Conservation (phyloP, 495 filamentous ascomycete genomes). For the Penicillium diatomitis region DNA sequence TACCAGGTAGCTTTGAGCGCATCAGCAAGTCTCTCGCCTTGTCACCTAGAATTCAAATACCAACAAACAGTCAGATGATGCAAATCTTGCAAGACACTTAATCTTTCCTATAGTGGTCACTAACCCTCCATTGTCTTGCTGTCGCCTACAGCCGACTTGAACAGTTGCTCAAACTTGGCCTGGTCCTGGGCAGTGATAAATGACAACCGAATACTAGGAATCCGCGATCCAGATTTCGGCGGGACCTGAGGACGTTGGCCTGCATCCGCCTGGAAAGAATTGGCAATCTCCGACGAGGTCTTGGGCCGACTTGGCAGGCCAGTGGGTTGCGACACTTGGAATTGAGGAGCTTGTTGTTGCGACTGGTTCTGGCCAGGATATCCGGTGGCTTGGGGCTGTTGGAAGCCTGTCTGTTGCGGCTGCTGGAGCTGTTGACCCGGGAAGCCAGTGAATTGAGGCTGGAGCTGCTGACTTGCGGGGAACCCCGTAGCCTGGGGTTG, state of each 20-base stretch:
- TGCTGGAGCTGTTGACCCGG: slow-evolving; percentile 38
- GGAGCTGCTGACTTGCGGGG: slow-evolving; percentile 48
- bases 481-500: slow-evolving; percentile 52
- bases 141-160: slow-evolving; percentile 89
- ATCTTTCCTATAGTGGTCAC: not conserved
- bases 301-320: slow-evolving; percentile 40
- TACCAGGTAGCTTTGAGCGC: slow-evolving; percentile 75
- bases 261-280: slow-evolving; percentile 57
- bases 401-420: slow-evolving; percentile 13
- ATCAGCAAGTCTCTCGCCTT: slow-evolving; percentile 82
- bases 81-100: not conserved
- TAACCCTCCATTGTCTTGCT: slow-evolving; percentile 74
- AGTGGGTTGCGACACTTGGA: slow-evolving; percentile 38
- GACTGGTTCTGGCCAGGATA: slow-evolving; percentile 29
- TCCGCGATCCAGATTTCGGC: slow-evolving; percentile 52
- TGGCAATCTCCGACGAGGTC: slow-evolving; percentile 77
- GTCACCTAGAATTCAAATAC: slow-evolving; percentile 44
- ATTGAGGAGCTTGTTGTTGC: slow-evolving; percentile 29
- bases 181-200: slow-evolving; percentile 96
- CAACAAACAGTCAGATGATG: slow-evolving; percentile 6
- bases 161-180: slow-evolving; percentile 95
- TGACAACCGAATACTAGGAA: slow-evolving; percentile 90
- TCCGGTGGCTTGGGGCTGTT: slow-evolving; percentile 34
- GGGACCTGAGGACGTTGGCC: slow-evolving; percentile 42
- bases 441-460: slow-evolving; percentile 50